Evolutionary conservation across 2,329 filamentous ascomycete genomes (phyloP).

Genomic region (Colletotrichum orbiculare): DNA sequence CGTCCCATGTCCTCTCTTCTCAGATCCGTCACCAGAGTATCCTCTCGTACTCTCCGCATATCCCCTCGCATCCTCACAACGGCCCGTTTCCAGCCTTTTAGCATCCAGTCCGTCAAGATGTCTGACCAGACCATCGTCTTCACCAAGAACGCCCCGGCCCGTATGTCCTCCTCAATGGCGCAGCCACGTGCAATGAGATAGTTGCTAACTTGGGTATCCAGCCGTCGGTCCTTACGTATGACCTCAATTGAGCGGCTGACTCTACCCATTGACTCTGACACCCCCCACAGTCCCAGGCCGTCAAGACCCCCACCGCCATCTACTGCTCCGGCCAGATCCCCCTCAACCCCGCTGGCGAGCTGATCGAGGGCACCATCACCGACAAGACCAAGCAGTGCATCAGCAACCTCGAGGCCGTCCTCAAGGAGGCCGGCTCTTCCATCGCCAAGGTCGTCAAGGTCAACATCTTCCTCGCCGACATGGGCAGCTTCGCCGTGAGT

Average conservation of each 20-base stretch:
- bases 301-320: constrained; percentile 73
- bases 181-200: not conserved
- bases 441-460: constrained; percentile 89
- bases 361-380: constrained; percentile 69
- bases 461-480: constrained; percentile 90
- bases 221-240: constrained; percentile 74
- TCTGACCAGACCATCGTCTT: constrained; percentile 58
- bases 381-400: constrained; percentile 73
- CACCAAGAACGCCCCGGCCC: constrained; percentile 68
- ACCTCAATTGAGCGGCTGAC: constrained; percentile 21
- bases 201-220: constrained; percentile 42
- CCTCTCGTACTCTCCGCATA: constrained; percentile 20
- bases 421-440: constrained; percentile 82
- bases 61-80: constrained; percentile 13
- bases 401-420: constrained; percentile 85
- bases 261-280: constrained; percentile 29
- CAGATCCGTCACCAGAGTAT: constrained; percentile 35
- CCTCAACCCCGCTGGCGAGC: constrained; percentile 64
- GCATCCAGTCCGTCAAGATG: constrained; percentile 31
- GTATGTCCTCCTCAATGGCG: constrained; percentile 53
- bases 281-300: constrained; percentile 67
- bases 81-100: constrained; percentile 16
- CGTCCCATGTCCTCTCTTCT: constrained; percentile 35
- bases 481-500: constrained; percentile 81
- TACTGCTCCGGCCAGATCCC: constrained; percentile 82